phyloP scores from a whole-genome alignment of 2,329 filamentous ascomycete species.

The Raffaelea albimanens region DNA sequence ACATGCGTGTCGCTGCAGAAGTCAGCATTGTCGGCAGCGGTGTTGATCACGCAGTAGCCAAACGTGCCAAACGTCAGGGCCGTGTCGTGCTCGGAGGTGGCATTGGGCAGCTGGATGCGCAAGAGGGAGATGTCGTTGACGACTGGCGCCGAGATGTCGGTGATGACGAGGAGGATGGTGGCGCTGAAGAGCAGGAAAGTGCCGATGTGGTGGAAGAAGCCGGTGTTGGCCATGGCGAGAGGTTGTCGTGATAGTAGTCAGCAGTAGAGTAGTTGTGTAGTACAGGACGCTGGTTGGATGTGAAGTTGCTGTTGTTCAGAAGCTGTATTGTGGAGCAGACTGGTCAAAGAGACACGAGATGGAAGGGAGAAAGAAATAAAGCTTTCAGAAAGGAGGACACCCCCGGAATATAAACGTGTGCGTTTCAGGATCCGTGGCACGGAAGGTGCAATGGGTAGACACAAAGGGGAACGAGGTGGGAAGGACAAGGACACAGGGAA shows the following conservation, averaged over 20 bases:
- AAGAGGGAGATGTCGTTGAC: slow-evolving; percentile 45
- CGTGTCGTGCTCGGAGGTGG: slow-evolving; percentile 20
- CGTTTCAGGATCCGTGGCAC: background rate
- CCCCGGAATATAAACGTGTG: background rate
- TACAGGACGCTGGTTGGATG: too few species aligned
- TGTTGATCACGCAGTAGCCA: slow-evolving; percentile 39
- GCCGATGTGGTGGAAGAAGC: slow-evolving; percentile 46
- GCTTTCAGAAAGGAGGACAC: background rate
- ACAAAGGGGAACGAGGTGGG: background rate
- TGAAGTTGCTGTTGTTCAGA: too few species aligned
- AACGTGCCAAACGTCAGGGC: slow-evolving; percentile 48
- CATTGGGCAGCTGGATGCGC: slow-evolving; percentile 36
- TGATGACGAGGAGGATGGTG: slow-evolving; percentile 46
- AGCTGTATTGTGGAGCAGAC: too few species aligned
- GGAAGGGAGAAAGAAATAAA: background rate
- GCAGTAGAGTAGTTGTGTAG: too few species aligned
- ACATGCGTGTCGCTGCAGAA: slow-evolving; percentile 37
- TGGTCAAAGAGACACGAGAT: background rate
- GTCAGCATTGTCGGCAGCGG: slow-evolving; percentile 23
- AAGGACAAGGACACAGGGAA: background rate
- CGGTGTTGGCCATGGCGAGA: slow-evolving; percentile 17
- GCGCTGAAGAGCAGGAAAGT: slow-evolving; percentile 47
- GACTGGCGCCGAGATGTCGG: slow-evolving; percentile 49
- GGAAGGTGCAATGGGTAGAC: background rate
- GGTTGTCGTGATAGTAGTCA: too few species aligned